Evolutionary conservation across 192 early-diverging fungal species (phyloP), one percentile per base, ranked within the genome.

Genomic region (Umbelopsis ramanniana): DNA sequence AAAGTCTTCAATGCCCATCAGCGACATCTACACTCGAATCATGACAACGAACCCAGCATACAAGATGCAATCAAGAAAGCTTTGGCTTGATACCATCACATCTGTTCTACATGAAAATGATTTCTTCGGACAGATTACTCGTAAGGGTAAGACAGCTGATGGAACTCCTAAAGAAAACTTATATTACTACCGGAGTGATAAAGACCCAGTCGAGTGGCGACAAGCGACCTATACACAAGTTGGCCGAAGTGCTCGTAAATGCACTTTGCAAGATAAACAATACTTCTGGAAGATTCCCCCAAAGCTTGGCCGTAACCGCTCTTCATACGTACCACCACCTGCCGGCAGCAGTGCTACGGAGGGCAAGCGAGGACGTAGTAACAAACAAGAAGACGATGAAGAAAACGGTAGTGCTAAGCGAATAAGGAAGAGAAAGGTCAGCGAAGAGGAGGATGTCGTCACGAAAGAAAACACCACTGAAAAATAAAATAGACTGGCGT

Each of bases 221-320:
- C 78, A 82, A 38, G 63, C 74, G 2, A 81, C 85, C 26, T 81
- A 82, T 45, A 83, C 82, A 45, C 82, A 86, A 57, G 82, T 86
- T 26, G 81, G 80, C 46, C 81, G 83, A 29, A 82, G 85, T 67
- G 85, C 85, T 33, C 83, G 85, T 48, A 84, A 83, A 40, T 87
- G 85, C 70, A 87, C 85, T 7, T 63, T 87, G 26, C 80, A 81
- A 75, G 85, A 84, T 52, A 81, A 80, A 38, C 77, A 78, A 76
- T 86, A 86, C 67, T 87, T 87, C 72, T 87, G 81, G 79, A 81
- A 81, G 57, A 87, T 87, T 69, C 85, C 85, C 37, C 85, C 85
- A 45, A 87, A 87, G 77, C 69, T 87, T 50, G 79, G 81, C 33
- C 80, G 81, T 53, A 79, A 87, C 40, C 81, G 85, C 43, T 54